These are phyloP conservation scores for Polyporus arcularius DNA, from an alignment of 768 basidiomycete genomes.

Conservation along the genomic window DNA sequence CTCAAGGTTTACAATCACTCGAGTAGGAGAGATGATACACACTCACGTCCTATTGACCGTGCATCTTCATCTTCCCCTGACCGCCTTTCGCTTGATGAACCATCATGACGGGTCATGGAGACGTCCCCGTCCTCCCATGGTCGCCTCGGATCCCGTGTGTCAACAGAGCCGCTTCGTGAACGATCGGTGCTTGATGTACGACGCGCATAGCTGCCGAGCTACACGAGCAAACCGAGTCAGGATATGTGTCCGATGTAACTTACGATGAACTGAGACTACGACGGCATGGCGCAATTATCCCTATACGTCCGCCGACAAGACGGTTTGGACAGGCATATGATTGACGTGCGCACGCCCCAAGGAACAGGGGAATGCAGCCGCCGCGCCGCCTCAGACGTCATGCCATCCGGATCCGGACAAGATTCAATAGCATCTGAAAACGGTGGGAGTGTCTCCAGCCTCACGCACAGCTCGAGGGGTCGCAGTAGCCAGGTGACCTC, in stretches of 20 bases:
- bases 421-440: background rate
- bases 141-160: conserved; percentile 4
- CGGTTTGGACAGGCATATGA: background rate
- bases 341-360: background rate
- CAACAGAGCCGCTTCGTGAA: conserved; percentile 14
- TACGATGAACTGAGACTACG: background rate
- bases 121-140: conserved; percentile 17
- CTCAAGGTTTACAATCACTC: background rate
- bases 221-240: background rate
- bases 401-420: background rate
- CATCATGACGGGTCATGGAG: conserved; percentile 16
- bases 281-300: background rate
- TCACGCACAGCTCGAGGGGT: background rate
- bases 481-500: conserved; percentile 6
- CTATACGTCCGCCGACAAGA: background rate
- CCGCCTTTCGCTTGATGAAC: background rate
- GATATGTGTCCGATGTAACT: background rate
- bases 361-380: background rate
- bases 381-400: conserved; percentile 4
- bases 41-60: conserved; percentile 7
- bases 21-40: background rate
- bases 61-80: conserved; percentile 11
- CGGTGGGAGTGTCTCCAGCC: background rate
- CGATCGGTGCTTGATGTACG: conserved; percentile 19
- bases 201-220: conserved; percentile 27